Conservation (phyloP, 208 protist genomes). For the Angomonas ambiguus region DNA sequence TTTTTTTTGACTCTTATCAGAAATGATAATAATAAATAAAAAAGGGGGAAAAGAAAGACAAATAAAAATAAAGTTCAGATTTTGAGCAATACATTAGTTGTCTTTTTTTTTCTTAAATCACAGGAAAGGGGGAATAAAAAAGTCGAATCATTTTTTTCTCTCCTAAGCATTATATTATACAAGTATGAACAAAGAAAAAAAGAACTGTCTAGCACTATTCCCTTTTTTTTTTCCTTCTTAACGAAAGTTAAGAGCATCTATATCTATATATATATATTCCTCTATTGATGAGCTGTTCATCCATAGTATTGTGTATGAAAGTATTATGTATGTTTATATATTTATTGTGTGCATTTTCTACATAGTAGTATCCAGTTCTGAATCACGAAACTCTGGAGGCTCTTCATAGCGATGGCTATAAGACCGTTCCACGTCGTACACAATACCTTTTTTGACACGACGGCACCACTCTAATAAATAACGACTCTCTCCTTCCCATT, state of each 20-base stretch:
- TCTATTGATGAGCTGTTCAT: constrained; percentile 11
- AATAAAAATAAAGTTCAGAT: no score
- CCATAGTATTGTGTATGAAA: constrained; percentile 3
- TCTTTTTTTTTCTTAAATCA: no score
- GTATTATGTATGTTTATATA: constrained; percentile 7
- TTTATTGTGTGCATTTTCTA: neutral
- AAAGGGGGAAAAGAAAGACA: constrained; percentile 4
- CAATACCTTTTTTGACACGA: neutral
- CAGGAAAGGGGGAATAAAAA: no score
- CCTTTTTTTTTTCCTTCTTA: no score
- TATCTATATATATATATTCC: constrained; percentile 23
- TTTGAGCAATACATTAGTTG: no score
- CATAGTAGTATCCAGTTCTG: neutral
- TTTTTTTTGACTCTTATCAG: neutral
- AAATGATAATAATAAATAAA: constrained; percentile 5
- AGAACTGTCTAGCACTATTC: no score
- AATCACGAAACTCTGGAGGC: neutral
- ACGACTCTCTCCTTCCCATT: no score
- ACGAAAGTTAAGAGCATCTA: neutral
- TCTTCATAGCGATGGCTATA: neutral
- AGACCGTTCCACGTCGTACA: neutral
- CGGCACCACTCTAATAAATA: neutral
- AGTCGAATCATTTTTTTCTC: no score
- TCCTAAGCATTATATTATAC: no score
- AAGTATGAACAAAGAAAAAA: neutral